phyloP scores from a whole-genome alignment of 2,329 filamentous ascomycete species.

The Aspergillus fumigatiaffinis region DNA sequence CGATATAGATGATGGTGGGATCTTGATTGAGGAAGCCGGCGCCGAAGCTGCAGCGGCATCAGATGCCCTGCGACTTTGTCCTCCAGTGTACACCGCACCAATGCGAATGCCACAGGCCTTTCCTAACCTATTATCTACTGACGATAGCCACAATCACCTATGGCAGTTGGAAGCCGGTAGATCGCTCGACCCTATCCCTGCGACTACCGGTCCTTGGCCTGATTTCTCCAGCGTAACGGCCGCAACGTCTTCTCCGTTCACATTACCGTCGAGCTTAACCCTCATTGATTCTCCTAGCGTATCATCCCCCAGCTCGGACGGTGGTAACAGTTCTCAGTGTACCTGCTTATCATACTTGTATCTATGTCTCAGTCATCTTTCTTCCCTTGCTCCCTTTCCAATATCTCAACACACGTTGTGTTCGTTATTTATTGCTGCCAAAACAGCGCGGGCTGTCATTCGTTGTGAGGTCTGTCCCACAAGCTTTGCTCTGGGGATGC shows the following conservation, averaged over 20 bases:
- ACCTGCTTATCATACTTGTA: slow-evolving; percentile 42
- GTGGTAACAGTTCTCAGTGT: slow-evolving; percentile 26
- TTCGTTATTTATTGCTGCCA: slow-evolving; percentile 41
- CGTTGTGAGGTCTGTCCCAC: slow-evolving; percentile 42
- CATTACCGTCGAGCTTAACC: slow-evolving; percentile 18
- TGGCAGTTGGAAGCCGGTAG: slow-evolving; percentile 21
- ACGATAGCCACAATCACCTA: slow-evolving; percentile 23
- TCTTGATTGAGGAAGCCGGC: slow-evolving; percentile 12
- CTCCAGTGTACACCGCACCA: slow-evolving; percentile 22
- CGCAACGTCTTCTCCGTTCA: slow-evolving; percentile 25
- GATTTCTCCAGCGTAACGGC: slow-evolving; percentile 38
- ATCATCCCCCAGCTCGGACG: slow-evolving; percentile 18
- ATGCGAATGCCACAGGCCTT: slow-evolving; percentile 10
- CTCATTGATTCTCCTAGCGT: slow-evolving; percentile 18
- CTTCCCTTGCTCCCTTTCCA: slow-evolving; percentile 40
- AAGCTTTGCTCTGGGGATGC: slow-evolving; percentile 38
- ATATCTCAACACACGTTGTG: slow-evolving; percentile 41
- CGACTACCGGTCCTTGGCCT: slow-evolving; percentile 37
- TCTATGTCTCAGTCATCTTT: slow-evolving; percentile 41
- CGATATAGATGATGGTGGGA: slow-evolving; percentile 18
- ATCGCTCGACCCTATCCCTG: slow-evolving; percentile 21
- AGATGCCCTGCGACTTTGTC: slow-evolving; percentile 27
- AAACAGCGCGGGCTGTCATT: slow-evolving; percentile 40
- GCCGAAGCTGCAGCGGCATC: slow-evolving; percentile 12
- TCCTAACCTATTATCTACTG: slow-evolving; percentile 17